Conservation (phyloP, 768 basidiomycete genomes). For the Glaciozyma martinii region DNA sequence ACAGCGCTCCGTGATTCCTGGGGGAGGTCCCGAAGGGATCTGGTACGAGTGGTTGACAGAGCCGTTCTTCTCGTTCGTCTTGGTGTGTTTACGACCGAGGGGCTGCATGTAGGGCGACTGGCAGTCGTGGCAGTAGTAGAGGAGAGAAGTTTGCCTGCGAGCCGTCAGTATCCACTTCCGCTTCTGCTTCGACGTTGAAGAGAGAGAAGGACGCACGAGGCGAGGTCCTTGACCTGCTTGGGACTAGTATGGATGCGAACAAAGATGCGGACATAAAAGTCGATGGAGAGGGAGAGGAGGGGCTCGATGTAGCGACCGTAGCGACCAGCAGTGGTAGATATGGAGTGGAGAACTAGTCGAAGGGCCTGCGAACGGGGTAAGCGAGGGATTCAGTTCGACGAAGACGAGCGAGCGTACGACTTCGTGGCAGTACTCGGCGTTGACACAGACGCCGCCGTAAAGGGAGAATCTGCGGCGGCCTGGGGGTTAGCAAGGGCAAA, state of each 20-base stretch:
- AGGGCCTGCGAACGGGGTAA: constrained; percentile 44
- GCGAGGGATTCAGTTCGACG: not conserved
- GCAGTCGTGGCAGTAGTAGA: constrained; percentile 76
- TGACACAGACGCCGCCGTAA: constrained; percentile 82
- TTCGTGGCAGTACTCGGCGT: constrained; percentile 94
- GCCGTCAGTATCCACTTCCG: not conserved
- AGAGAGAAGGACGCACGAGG: constrained; percentile 51
- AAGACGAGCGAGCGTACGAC: constrained; percentile 45
- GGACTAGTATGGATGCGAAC: constrained; percentile 66
- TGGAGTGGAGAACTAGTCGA: constrained; percentile 74
- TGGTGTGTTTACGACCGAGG: constrained; percentile 64
- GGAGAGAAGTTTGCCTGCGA: constrained; percentile 69
- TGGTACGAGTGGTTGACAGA: constrained; percentile 61
- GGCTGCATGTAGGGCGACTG: constrained; percentile 75
- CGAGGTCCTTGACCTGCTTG: constrained; percentile 69
- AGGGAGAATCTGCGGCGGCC: constrained; percentile 64
- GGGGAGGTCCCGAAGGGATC: constrained; percentile 57
- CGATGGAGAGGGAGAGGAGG: constrained; percentile 80
- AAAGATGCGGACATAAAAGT: constrained; percentile 92
- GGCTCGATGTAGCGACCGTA: constrained; percentile 86
- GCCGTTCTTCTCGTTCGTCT: constrained; percentile 48
- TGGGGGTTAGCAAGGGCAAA: not conserved
- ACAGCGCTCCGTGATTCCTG: constrained; percentile 49
- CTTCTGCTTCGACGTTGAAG: too few species aligned
- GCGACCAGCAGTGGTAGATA: constrained; percentile 77